Percentiles rank a stretch among this genome's conserved stretches.
Evolutionary conservation across 805 yeast genomes (phyloP).

Genomic region (Candida pseudofarinosa): DNA sequence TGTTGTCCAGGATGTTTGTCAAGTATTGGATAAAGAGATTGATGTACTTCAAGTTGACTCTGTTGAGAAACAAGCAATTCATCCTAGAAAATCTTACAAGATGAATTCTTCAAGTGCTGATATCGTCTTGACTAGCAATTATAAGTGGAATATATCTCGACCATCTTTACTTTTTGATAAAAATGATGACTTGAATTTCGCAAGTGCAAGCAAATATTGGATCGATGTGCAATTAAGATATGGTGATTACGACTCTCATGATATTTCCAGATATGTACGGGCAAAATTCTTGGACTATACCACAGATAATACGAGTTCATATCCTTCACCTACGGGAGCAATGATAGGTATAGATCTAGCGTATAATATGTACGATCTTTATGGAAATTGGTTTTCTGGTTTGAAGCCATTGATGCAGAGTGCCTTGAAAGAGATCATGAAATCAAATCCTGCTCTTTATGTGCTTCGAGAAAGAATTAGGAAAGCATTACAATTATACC

Average conservation of each 20-base stretch:
- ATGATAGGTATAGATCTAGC: conserved; percentile 91
- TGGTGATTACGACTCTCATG: conserved; percentile 98
- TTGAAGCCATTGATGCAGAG: conserved; percentile 83
- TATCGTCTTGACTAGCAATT: conserved; percentile 67
- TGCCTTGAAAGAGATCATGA: conserved; percentile 92
- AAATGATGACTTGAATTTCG: conserved; percentile 58
- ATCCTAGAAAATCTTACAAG: conserved; percentile 94
- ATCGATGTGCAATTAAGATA: conserved; percentile 90
- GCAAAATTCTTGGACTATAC: conserved; percentile 94
- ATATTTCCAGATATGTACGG: conserved; percentile 87
- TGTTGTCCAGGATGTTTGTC: conserved; percentile 88
- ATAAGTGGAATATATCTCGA: conserved; percentile 75
- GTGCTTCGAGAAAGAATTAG: conserved; percentile 91
- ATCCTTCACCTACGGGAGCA: conserved; percentile 91
- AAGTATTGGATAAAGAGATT: conserved; percentile 82
- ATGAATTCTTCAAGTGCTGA: conserved; percentile 97
- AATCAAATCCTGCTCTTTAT: conserved; percentile 87
- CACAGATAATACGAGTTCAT: conserved; percentile 74
- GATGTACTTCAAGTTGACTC: conserved; percentile 78
- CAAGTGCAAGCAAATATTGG: conserved; percentile 76
- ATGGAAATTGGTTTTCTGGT: conserved; percentile 98
- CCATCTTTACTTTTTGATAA: conserved; percentile 79
- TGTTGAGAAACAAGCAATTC: conserved; percentile 89
- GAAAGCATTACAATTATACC: conserved; percentile 89
- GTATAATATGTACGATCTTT: conserved; percentile 92